Evolutionary conservation across 208 protist genomes (phyloP).

Genomic region (Vickermania ingenoplastis): DNA sequence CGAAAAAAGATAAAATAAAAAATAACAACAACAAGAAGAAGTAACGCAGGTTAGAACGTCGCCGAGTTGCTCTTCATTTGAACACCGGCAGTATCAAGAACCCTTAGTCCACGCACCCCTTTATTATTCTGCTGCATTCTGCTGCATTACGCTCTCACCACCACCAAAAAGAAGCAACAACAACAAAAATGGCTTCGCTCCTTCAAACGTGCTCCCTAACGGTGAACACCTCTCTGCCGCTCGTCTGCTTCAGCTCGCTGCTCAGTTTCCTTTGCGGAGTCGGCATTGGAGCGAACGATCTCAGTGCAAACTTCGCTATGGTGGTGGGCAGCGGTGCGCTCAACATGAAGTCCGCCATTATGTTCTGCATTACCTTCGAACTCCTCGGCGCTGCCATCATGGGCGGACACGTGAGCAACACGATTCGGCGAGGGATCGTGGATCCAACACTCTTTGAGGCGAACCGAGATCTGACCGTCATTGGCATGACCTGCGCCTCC

Average conservation of each 20-base stretch:
- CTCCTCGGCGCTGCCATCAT: constrained; percentile 77
- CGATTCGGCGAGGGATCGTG: constrained; percentile 68
- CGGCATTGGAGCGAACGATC: constrained; percentile 77
- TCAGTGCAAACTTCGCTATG: constrained; percentile 82
- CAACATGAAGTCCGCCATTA: constrained; percentile 68
- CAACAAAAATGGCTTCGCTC: constrained; percentile 3
- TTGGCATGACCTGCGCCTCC: constrained; percentile 69
- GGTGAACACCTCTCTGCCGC: constrained; percentile 55
- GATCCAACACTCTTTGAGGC: constrained; percentile 43
- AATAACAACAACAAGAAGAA: no score
- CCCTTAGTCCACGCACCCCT: no score
- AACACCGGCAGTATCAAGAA: no score
- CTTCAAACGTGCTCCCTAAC: constrained; percentile 37
- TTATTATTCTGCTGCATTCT: no score
- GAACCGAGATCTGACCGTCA: constrained; percentile 54
- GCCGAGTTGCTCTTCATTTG: no score
- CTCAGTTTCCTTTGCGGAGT: constrained; percentile 77
- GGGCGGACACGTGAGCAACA: constrained; percentile 70
- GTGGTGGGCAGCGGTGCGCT: constrained; percentile 76
- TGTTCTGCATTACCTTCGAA: constrained; percentile 77
- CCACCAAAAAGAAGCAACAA: no score
- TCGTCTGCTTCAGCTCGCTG: constrained; percentile 64
- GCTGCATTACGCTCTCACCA: no score
- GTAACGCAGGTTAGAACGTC: no score
- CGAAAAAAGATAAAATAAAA: no score